Base-by-base conservation (phyloP, 805 yeast genomes). In the Ogataea trehalophila region DNA sequence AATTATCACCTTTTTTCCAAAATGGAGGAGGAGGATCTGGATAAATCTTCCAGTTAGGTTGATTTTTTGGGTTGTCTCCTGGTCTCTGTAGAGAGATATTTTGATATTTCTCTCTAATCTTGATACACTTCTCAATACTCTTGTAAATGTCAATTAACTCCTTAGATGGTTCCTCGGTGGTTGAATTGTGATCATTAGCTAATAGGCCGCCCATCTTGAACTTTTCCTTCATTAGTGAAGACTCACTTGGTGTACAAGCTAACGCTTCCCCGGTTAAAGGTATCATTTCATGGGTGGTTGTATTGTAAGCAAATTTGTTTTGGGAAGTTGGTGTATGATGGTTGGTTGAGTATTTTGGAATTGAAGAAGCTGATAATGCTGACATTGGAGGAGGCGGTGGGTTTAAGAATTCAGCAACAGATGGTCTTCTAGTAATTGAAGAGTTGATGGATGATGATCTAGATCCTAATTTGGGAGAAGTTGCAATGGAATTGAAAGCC, bases 11-110 rank as follows among this genome's bases (percentile, higher is more conserved):
- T 6, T 76, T 52, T 60, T 85, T 76, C 83, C 94, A 82, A 57
- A 92, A 82, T 3, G 99, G 97, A 54, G 81, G 81, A 14, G 99
- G 99, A 1, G 98, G 97, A 11, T 83, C 80, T 0, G 99, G 99
- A 62, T 91, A 92, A 43, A 94, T 82, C 15, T 62, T 62, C 98
- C 98, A 94, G 37, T 65, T 68, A 9, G 72, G 72, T 23, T 58
- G 61, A 66, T 95, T 92, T 62, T 92, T 90, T 2, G 99, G 99
- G 66, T 94, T 94, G 57, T 82, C 85, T 35, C 68, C 62, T 40
- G 84, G 85, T 46, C 80, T 71, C 69, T 94, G 99, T 45, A 79
- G 55, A 1, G 97, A 89, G 11, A 79, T 55, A 2, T 67, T 58
- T 66, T 86, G 85, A 64, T 92, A 94, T 60, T 83, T 85, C 55